Conservation (phyloP, 2,329 filamentous ascomycete genomes). For the Pochonia chlamydosporia region DNA sequence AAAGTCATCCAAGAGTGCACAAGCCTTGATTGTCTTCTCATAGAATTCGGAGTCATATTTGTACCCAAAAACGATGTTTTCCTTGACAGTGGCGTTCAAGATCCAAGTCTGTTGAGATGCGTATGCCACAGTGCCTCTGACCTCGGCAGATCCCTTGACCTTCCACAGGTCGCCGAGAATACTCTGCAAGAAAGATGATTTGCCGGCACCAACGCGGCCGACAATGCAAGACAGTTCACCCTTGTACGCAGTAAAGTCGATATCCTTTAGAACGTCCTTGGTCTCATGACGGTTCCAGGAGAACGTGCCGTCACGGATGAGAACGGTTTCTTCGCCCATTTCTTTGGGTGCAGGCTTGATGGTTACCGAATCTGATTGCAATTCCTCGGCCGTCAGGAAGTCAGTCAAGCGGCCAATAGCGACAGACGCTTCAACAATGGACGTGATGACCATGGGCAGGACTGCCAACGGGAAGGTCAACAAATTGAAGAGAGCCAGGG, state of each 20-base stretch:
- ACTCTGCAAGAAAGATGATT: conserved; percentile 85
- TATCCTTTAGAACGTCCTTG: conserved; percentile 67
- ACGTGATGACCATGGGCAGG: conserved; percentile 95
- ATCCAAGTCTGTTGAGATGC: conserved; percentile 93
- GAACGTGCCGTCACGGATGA: conserved; percentile 79
- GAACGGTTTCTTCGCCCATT: conserved; percentile 77
- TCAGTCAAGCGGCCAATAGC: conserved; percentile 79
- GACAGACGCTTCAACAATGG: conserved; percentile 92
- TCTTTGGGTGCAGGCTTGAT: conserved; percentile 65
- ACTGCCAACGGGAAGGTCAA: conserved; percentile 92
- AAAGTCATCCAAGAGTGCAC: conserved; percentile 87
- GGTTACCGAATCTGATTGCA: conserved; percentile 78
- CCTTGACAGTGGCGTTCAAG: conserved; percentile 94
- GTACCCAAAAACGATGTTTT: conserved; percentile 96
- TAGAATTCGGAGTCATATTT: conserved; percentile 92
- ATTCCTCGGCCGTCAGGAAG: conserved; percentile 82
- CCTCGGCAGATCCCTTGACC: conserved; percentile 71
- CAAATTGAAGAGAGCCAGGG: conserved; percentile 87
- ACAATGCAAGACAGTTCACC: conserved; percentile 91
- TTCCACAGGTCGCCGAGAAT: conserved; percentile 93
- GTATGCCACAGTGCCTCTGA: conserved; percentile 82
- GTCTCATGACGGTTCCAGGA: conserved; percentile 87
- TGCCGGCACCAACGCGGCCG: conserved; percentile 88
- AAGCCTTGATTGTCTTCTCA: conserved; percentile 85
- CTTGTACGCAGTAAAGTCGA: conserved; percentile 85